Base-by-base conservation (phyloP, 805 yeast genomes). In the Candida gorgasii region DNA sequence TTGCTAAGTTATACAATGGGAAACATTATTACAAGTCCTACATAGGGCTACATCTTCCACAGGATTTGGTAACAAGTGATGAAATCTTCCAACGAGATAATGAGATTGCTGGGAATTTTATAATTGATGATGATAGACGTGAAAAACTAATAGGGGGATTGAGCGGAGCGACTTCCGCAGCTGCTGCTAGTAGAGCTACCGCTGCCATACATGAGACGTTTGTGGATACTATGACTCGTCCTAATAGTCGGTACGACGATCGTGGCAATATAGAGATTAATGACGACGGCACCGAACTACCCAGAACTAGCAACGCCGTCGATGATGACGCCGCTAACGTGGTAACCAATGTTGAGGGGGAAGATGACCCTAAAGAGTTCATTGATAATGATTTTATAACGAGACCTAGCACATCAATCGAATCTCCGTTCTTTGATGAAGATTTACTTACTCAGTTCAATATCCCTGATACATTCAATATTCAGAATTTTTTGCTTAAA, bases 1-100 rank as follows among this genome's bases (percentile, higher is more conserved):
- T 71, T 12, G 72, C 75, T 2, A 59, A 67, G 11, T 53, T 66
- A 7, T 72, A 71, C 51, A 56, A 63, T 43, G 76, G 75, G 4
- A 51, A 47, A 23, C 42, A 48, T 8, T 44, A 40, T 12, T 72
- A 72, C 49, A 49, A 53, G 24, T 61, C 65, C 1, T 72, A 63
- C 44, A 31, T 62, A 12, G 57, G 55, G 37, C 48, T 64, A 24
- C 75, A 68, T 51, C 28, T 46, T 2, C 50, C 47, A 1, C 59
- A 52, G 31, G 73, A 67, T 40, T 51, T 67, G 32, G 40, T 43
- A 15, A 68, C 63, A 37, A 60, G 72, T 8, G 71, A 66, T 23
- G 54, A 22, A 59, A 55, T 44, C 55, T 54, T 49, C 59, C 36
- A 35, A 30, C 19, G 31, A 13, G 44, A 41, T 24, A 41, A 41